Conservation (phyloP, 345 rosid species). For the Murraya koenigii region DNA sequence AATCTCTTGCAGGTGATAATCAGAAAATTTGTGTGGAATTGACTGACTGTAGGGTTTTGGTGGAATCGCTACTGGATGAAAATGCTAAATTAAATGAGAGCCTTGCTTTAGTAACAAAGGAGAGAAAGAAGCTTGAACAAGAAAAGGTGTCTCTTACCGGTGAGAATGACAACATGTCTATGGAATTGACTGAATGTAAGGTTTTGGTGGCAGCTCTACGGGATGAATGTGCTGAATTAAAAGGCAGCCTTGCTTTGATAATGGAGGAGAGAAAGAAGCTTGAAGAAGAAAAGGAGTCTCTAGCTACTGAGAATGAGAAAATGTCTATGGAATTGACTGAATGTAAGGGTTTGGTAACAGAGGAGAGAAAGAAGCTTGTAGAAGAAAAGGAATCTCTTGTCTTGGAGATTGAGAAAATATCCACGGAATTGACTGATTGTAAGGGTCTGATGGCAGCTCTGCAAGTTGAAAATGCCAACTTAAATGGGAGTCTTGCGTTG, state of each 20-base stretch:
- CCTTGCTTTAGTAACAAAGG: constrained; percentile 39
- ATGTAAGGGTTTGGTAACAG: constrained; percentile 44
- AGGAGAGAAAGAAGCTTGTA: constrained; percentile 42
- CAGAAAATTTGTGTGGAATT: constrained; percentile 41
- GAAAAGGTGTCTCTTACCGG: constrained; percentile 42
- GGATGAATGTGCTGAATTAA: constrained; percentile 41
- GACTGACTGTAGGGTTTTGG: constrained; percentile 43
- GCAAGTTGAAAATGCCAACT: constrained; percentile 43
- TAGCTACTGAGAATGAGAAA: constrained; percentile 51
- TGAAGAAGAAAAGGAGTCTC: constrained; percentile 47
- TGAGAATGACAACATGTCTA: constrained; percentile 52
- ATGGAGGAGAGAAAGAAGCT: constrained; percentile 44
- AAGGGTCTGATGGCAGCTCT: constrained; percentile 46
- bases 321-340: constrained; percentile 51
- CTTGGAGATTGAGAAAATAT: constrained; percentile 52
- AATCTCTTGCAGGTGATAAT: constrained; percentile 38
- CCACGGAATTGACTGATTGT: constrained; percentile 50
- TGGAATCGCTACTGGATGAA: constrained; percentile 49
- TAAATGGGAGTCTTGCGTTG: constrained; percentile 38
- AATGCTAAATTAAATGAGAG: constrained; percentile 44
- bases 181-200: constrained; percentile 53
- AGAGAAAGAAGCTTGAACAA: constrained; percentile 51
- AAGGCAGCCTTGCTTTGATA: constrained; percentile 35
- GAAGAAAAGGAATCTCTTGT: constrained; percentile 51
- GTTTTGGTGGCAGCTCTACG: constrained; percentile 46